A percentile compares a stretch with the other conserved stretches of the same genome.
Evolutionary conservation across 768 basidiomycete species (phyloP).

Genomic region (Tylopilus plumbeoviolaceoides): DNA sequence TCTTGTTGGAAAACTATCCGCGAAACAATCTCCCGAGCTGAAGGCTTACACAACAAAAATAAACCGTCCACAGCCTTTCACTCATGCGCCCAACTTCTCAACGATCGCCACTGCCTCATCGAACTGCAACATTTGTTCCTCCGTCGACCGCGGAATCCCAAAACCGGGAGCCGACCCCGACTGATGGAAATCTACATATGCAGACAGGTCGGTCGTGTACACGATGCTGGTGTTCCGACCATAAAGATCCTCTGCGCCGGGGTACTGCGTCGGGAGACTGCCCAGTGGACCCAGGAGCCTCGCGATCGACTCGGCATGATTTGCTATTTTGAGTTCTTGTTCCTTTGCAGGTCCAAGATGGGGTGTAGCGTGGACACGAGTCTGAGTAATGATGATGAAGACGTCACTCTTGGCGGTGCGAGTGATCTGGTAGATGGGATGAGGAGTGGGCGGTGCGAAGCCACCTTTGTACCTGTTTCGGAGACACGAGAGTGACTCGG

Average conservation of each 20-base stretch:
- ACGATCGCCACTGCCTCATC: slow-evolving; percentile 67
- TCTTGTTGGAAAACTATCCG: too few relatives aligned
- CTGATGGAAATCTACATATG: background rate
- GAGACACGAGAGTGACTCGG: background rate
- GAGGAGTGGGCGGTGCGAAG: slow-evolving; percentile 65
- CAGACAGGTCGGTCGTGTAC: slow-evolving; percentile 34
- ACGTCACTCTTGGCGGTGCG: slow-evolving; percentile 29
- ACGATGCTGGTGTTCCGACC: slow-evolving; percentile 63
- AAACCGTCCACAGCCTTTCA: background rate
- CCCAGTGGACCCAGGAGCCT: slow-evolving; percentile 59
- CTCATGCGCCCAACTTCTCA: slow-evolving; percentile 36
- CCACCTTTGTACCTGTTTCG: slow-evolving; percentile 58
- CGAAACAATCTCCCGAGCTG: too few relatives aligned
- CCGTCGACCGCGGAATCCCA: slow-evolving; percentile 47
- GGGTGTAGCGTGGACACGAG: slow-evolving; percentile 48
- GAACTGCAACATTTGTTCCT: slow-evolving; percentile 65
- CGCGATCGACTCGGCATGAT: slow-evolving; percentile 1
- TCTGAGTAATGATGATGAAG: slow-evolving; percentile 44
- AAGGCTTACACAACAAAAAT: background rate
- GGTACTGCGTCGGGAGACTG: slow-evolving; percentile 33
- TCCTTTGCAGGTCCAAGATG: slow-evolving; percentile 43
- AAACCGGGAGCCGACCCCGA: slow-evolving; percentile 53
- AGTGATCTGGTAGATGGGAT: slow-evolving; percentile 51
- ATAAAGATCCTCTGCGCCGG: slow-evolving; percentile 70
- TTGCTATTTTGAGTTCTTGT: slow-evolving; percentile 38